Evolutionary conservation across 2,329 filamentous ascomycete species (phyloP).

Genomic region (Xylaria arbuscula): DNA sequence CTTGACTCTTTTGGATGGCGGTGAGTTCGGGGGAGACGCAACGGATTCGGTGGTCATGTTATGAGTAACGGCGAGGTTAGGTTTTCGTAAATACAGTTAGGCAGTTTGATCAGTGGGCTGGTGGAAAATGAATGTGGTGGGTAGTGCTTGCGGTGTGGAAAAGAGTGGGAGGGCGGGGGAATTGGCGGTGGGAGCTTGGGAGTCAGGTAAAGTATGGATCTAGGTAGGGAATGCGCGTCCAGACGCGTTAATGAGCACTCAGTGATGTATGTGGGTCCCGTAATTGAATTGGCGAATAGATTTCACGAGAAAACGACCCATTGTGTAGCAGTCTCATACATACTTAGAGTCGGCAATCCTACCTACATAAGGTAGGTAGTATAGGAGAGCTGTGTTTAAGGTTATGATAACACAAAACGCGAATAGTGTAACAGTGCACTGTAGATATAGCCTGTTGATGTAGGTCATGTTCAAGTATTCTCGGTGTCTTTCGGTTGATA

Average conservation of each 20-base stretch:
- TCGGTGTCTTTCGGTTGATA: neutral
- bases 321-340: neutral
- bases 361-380: neutral
- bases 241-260: constrained; percentile 41
- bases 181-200: constrained; percentile 26
- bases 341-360: neutral
- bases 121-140: neutral
- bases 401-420: no score
- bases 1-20: constrained; percentile 84
- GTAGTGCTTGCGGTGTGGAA: constrained; percentile 23
- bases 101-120: neutral
- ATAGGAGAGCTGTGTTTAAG: no score
- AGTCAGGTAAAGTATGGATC: neutral
- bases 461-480: neutral
- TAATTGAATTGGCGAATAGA: constrained; percentile 44
- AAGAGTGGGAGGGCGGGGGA: constrained; percentile 21
- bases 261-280: constrained; percentile 12
- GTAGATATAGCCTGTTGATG: neutral
- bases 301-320: neutral
- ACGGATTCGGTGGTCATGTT: constrained; percentile 52
- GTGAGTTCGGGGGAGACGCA: constrained; percentile 74
- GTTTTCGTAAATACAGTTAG: neutral
- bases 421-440: no score
- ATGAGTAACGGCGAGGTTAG: constrained; percentile 15
- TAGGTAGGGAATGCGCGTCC: constrained; percentile 32